phyloP scores from a whole-genome alignment of 345 rosid genomes.

The Eucalyptus decipiens region DNA sequence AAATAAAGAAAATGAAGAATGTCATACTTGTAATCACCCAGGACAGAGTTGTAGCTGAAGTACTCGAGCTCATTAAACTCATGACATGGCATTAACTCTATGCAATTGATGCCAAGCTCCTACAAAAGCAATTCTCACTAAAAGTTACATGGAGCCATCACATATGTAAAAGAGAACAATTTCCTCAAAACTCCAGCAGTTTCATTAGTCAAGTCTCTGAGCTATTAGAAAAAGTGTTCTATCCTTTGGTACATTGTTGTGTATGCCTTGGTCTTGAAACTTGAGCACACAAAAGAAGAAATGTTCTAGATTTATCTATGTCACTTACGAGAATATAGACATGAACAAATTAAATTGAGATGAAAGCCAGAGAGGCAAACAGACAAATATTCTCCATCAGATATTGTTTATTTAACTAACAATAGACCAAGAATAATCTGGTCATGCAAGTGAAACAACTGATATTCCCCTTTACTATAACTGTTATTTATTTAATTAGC shows the following conservation, averaged over 20 bases:
- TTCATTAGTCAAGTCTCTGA: not conserved
- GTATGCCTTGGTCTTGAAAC: not conserved
- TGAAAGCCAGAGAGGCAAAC: not conserved
- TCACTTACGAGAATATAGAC: not conserved
- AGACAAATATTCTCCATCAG: not conserved
- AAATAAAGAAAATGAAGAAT: not conserved
- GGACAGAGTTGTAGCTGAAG: slow-evolving; percentile 69
- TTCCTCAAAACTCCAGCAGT: not conserved
- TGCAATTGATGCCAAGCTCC: slow-evolving; percentile 96
- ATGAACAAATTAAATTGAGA: not conserved
- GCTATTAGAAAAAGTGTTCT: not conserved
- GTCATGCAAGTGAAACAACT: not conserved
- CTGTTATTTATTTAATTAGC: not conserved
- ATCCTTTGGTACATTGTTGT: not conserved
- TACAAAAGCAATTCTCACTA: slow-evolving; percentile 13
- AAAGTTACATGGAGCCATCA: not conserved
- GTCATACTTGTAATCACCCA: slow-evolving; percentile 70
- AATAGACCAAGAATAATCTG: not conserved
- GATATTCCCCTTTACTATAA: not conserved
- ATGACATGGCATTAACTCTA: slow-evolving; percentile 97
- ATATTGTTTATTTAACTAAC: not conserved
- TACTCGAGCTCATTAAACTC: slow-evolving; percentile 96
- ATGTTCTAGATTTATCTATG: not conserved
- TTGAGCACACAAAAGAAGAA: not conserved
- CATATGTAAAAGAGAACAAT: not conserved